phyloP scores from a whole-genome alignment of 345 rosid species.

The Boechera divaricarpa region DNA sequence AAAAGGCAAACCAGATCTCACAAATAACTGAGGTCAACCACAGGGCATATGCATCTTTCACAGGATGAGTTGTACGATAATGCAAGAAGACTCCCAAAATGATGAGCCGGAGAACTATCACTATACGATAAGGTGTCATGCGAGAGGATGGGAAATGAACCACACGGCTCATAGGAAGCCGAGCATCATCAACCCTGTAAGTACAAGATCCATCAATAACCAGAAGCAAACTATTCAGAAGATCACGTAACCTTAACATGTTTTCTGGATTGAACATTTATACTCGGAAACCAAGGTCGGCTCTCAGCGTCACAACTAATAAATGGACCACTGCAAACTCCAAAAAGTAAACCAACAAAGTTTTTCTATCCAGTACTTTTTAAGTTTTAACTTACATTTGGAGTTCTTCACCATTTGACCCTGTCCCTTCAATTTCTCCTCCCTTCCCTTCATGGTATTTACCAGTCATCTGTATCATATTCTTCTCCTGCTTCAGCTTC shows the following conservation, averaged over 20 bases:
- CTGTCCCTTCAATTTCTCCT: conserved; percentile 89
- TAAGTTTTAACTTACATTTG: conserved; percentile 66
- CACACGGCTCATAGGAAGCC: conserved; percentile 87
- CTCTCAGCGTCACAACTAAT: too few species aligned
- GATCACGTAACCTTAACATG: too few species aligned
- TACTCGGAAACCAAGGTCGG: too few species aligned
- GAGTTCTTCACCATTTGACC: conserved; percentile 92
- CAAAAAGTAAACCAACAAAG: conserved; percentile 9
- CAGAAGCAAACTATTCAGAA: background rate
- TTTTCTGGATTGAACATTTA: too few species aligned
- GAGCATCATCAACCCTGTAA: conserved; percentile 84
- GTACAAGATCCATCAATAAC: conserved; percentile 49
- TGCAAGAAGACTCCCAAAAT: conserved; percentile 92
- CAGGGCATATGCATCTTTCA: conserved; percentile 81
- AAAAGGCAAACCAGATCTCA: conserved; percentile 98
- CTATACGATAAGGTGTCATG: conserved; percentile 75
- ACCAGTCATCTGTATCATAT: conserved; percentile 64
- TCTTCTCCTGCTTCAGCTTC: conserved; percentile 95
- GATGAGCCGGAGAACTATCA: conserved; percentile 82
- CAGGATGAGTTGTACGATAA: conserved; percentile 89
- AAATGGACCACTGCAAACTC: too few species aligned
- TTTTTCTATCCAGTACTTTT: conserved; percentile 18
- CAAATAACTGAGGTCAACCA: conserved; percentile 96
- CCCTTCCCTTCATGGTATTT: conserved; percentile 77
- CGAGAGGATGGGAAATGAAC: conserved; percentile 81